phyloP scores from a whole-genome alignment of 768 basidiomycete species.

The Coprinopsis cinerea region DNA sequence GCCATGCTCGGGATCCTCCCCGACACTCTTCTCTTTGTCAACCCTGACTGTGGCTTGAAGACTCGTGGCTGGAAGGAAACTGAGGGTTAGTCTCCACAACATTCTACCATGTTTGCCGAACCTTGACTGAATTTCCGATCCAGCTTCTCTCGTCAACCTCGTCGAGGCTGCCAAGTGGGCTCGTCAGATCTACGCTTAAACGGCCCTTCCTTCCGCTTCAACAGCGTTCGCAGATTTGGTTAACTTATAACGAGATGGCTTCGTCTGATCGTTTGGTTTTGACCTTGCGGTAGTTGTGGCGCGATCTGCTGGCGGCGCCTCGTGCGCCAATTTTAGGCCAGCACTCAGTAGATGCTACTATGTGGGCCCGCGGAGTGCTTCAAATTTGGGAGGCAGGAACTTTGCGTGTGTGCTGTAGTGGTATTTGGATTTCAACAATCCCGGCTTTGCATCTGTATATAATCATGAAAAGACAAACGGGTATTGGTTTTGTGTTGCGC shows the following conservation, averaged over 20 bases:
- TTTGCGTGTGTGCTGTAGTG: slow-evolving; percentile 37
- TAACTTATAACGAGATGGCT: slow-evolving; percentile 37
- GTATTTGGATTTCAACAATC: slow-evolving; percentile 82
- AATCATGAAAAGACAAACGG: not conserved
- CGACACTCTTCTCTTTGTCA: slow-evolving; percentile 78
- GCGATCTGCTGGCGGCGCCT: slow-evolving; percentile 17
- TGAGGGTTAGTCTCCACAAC: slow-evolving; percentile 31
- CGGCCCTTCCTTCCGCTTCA: slow-evolving; percentile 65
- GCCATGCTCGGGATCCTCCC: slow-evolving; percentile 80
- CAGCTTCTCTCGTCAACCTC: slow-evolving; percentile 74
- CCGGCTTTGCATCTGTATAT: slow-evolving; percentile 21
- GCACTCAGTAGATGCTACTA: slow-evolving; percentile 28
- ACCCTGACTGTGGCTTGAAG: slow-evolving; percentile 98
- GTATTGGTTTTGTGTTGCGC: not conserved
- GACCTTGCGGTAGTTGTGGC: slow-evolving; percentile 52
- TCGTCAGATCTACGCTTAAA: slow-evolving; percentile 73
- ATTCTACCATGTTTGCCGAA: slow-evolving; percentile 6
- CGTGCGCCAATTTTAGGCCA: slow-evolving; percentile 12
- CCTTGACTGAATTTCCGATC: slow-evolving; percentile 16
- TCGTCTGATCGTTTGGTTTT: slow-evolving; percentile 25
- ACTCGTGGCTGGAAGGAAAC: slow-evolving; percentile 99
- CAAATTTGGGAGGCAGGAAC: slow-evolving; percentile 29
- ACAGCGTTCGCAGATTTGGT: slow-evolving; percentile 78
- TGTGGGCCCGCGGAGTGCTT: slow-evolving; percentile 33
- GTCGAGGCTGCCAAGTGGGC: slow-evolving; percentile 94